These are phyloP conservation scores for Gnetum montanum DNA, from an alignment of 75 land plant genomes.

Conservation along the genomic window DNA sequence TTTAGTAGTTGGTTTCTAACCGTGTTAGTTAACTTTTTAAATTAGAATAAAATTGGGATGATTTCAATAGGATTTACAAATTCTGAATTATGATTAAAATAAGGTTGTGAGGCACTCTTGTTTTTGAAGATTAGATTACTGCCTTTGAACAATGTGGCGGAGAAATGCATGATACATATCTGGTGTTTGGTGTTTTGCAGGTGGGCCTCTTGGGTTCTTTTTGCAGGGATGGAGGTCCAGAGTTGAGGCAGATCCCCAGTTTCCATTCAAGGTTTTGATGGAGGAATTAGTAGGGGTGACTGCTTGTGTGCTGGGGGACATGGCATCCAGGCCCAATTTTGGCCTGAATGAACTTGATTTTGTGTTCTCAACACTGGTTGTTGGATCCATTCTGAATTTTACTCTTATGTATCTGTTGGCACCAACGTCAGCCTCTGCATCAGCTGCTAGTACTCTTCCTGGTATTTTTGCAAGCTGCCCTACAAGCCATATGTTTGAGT, in stretches of 20 bases:
- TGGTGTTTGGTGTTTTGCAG: slow-evolving; percentile 7
- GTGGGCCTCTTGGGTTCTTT: slow-evolving; percentile 38
- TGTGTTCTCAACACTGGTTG: slow-evolving; percentile 90
- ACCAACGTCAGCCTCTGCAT: slow-evolving; percentile 31
- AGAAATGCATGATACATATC: no score
- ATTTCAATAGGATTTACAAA: no score
- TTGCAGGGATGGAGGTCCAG: slow-evolving; percentile 76
- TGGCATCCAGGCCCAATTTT: slow-evolving; percentile 89
- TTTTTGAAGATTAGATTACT: no score
- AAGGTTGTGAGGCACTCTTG: no score
- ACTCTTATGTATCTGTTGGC: slow-evolving; percentile 85
- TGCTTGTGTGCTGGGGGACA: slow-evolving; percentile 84
- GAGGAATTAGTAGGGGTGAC: slow-evolving; percentile 81
- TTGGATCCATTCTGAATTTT: slow-evolving; percentile 82
- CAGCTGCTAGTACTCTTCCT: slow-evolving; percentile 34
- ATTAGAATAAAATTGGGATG: no score
- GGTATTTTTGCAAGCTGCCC: slow-evolving; percentile 62
- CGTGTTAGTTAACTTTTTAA: no score
- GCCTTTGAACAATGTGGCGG: no score
- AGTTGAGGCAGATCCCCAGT: slow-evolving; percentile 84
- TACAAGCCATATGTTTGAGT: slow-evolving; percentile 83
- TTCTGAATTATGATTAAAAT: no score
- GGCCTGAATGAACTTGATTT: slow-evolving; percentile 93
- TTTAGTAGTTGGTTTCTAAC: no score
- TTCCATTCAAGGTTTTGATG: slow-evolving; percentile 91